Conservation (phyloP, 768 basidiomycete species). For the Coprinopsis cinerea region DNA sequence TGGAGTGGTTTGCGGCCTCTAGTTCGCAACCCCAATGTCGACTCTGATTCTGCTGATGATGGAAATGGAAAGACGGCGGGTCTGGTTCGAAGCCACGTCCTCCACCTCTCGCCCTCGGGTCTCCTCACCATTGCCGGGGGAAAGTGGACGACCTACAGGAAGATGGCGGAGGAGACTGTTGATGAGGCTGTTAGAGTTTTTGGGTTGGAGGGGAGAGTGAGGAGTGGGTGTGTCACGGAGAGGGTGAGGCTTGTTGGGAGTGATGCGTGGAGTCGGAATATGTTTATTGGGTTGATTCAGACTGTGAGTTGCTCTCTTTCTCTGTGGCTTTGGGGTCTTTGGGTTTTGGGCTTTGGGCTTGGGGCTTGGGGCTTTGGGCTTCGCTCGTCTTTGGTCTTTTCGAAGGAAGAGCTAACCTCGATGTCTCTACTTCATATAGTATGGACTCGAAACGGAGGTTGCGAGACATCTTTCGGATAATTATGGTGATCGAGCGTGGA, state of each 20-base stretch:
- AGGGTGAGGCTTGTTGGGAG: slow-evolving; percentile 81
- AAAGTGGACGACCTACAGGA: slow-evolving; percentile 98
- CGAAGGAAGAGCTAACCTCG: background rate
- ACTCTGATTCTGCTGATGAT: slow-evolving; percentile 10
- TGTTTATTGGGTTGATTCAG: slow-evolving; percentile 96
- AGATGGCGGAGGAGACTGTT: slow-evolving; percentile 94
- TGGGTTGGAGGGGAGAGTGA: slow-evolving; percentile 48
- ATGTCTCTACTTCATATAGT: slow-evolving; percentile 44
- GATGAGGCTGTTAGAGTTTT: slow-evolving; percentile 81
- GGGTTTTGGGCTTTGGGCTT: background rate
- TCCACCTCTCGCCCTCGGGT: slow-evolving; percentile 73
- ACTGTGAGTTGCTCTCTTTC: slow-evolving; percentile 43
- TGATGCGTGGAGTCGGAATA: slow-evolving; percentile 91
- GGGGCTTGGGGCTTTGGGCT: background rate
- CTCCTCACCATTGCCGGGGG: slow-evolving; percentile 94
- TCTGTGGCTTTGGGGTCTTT: background rate
- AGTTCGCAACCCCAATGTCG: slow-evolving; percentile 65
- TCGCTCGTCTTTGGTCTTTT: background rate
- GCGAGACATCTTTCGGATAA: slow-evolving; percentile 90
- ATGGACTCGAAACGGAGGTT: slow-evolving; percentile 86
- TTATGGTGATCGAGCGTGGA: slow-evolving; percentile 97
- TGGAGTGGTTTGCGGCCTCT: slow-evolving; percentile 93
- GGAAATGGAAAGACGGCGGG: slow-evolving; percentile 68
- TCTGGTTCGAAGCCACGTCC: slow-evolving; percentile 90
- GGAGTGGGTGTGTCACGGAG: slow-evolving; percentile 70